A percentile compares a stretch with the other conserved stretches of the same genome.
Evolutionary conservation across 768 basidiomycete genomes (phyloP).

Genomic region (Hirschioporus abietinus): DNA sequence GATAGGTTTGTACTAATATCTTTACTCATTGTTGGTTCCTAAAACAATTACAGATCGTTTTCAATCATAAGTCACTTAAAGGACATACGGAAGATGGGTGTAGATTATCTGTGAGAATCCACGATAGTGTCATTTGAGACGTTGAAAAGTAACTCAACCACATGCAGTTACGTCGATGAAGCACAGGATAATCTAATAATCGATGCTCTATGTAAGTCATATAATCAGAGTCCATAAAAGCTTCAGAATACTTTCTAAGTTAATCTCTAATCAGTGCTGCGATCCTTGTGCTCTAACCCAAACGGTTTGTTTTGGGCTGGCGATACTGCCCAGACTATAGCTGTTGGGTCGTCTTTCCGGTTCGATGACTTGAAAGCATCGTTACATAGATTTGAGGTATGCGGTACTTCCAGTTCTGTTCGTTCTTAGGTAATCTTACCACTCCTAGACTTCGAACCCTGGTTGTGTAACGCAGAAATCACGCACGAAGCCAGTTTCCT

Average conservation of each 20-base stretch:
- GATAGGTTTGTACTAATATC: slow-evolving; percentile 39
- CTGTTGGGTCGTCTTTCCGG: slow-evolving; percentile 64
- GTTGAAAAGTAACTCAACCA: background rate
- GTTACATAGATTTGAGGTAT: slow-evolving; percentile 55
- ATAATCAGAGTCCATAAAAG: background rate
- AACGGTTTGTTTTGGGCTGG: slow-evolving; percentile 76
- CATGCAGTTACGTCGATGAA: slow-evolving; percentile 67
- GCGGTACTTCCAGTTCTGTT: slow-evolving; percentile 1
- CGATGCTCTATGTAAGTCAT: slow-evolving; percentile 47
- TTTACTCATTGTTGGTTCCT: background rate
- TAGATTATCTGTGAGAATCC: slow-evolving; percentile 50
- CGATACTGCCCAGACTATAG: slow-evolving; percentile 76
- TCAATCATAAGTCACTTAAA: slow-evolving; percentile 18
- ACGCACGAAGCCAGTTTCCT: slow-evolving; percentile 28
- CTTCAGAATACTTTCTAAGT: background rate
- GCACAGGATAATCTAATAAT: slow-evolving; percentile 68
- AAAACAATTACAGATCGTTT: background rate
- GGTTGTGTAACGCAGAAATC: background rate
- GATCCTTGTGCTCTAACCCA: slow-evolving; percentile 56
- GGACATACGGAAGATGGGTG: slow-evolving; percentile 22
- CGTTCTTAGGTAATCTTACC: background rate
- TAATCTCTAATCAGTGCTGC: slow-evolving; percentile 41
- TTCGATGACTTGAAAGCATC: slow-evolving; percentile 71
- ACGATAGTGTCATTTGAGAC: background rate
- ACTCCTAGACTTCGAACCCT: background rate